Conservation (phyloP, 768 basidiomycete genomes). For the Aureoboletus auriporus region DNA sequence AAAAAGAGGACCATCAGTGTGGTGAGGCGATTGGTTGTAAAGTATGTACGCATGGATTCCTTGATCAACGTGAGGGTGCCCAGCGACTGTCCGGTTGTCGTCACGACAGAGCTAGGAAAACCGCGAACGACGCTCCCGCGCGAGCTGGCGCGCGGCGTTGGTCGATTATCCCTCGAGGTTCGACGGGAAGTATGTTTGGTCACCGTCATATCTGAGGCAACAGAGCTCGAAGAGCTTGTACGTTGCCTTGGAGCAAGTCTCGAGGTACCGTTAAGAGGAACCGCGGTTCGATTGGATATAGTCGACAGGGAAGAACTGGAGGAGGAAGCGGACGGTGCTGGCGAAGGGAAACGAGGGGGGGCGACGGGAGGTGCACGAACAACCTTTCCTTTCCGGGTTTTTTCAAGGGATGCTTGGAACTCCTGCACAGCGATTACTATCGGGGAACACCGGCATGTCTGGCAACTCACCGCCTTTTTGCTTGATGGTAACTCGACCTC, state of each 20-base stretch:
- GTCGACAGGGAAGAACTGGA: slow-evolving; percentile 67
- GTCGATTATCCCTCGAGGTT: slow-evolving; percentile 4
- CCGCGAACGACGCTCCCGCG: slow-evolving; percentile 14
- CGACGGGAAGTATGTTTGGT: slow-evolving; percentile 14
- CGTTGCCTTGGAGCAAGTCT: slow-evolving; percentile 13
- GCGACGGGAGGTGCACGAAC: slow-evolving; percentile 19
- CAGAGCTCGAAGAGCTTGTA: slow-evolving; percentile 21
- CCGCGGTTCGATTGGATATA: slow-evolving; percentile 67
- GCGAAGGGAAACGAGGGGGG: slow-evolving; percentile 37
- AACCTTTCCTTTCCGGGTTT: slow-evolving; percentile 29
- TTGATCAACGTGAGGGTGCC: slow-evolving; percentile 41
- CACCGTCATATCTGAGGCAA: slow-evolving; percentile 24
- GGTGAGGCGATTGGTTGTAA: slow-evolving; percentile 43
- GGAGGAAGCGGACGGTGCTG: slow-evolving; percentile 53
- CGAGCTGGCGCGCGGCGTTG: slow-evolving; percentile 10
- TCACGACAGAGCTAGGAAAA: slow-evolving; percentile 6
- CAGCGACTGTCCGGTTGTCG: slow-evolving; percentile 16
- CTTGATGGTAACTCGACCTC: slow-evolving; percentile 58
- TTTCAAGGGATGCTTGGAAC: slow-evolving; percentile 29
- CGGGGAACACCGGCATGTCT: neutral
- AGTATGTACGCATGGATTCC: slow-evolving; percentile 45
- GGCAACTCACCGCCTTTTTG: slow-evolving; percentile 47
- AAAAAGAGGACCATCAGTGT: slow-evolving; percentile 42
- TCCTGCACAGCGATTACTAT: slow-evolving; percentile 21
- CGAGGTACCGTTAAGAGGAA: slow-evolving; percentile 36